These are phyloP conservation scores for Selenicereus undatus DNA, from an alignment of 148 eudicot genomes.

Conservation along the genomic window DNA sequence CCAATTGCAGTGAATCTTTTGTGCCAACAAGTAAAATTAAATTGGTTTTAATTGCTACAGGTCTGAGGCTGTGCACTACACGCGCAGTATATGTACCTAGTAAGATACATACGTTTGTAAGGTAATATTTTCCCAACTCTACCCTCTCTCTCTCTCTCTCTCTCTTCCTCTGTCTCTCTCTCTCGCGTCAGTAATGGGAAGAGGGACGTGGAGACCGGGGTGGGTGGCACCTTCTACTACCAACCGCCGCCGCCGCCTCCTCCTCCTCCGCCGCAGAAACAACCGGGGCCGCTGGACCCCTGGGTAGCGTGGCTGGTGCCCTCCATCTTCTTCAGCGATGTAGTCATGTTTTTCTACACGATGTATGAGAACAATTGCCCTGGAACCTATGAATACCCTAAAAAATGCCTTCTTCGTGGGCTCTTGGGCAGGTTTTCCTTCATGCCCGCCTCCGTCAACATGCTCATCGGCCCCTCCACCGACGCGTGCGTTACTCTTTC, in stretches of 20 bases:
- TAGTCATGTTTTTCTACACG: slow-evolving; percentile 27
- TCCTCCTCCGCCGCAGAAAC: slow-evolving; percentile 14
- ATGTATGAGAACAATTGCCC: slow-evolving; percentile 45
- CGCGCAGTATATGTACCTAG: no score
- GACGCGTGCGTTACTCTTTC: slow-evolving; percentile 23
- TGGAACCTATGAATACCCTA: slow-evolving; percentile 12
- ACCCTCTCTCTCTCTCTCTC: no score
- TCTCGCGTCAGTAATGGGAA: slow-evolving; percentile 25
- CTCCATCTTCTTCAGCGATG: slow-evolving; percentile 32
- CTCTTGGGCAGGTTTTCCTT: slow-evolving; percentile 37
- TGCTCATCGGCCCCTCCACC: slow-evolving; percentile 44
- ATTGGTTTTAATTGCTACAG: no score
- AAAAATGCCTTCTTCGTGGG: slow-evolving; percentile 23
- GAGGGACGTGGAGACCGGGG: slow-evolving; percentile 28
- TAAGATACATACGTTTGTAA: no score
- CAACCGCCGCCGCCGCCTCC: slow-evolving; percentile 20
- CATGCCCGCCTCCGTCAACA: slow-evolving; percentile 31
- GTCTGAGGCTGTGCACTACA: no score
- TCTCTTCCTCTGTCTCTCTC: not conserved
- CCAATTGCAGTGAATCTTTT: no score
- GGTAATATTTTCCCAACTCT: no score
- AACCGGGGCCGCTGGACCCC: not conserved
- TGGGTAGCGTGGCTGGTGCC: slow-evolving; percentile 44
- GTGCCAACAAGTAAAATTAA: no score
- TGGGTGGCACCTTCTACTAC: slow-evolving; percentile 32